Evolutionary conservation across 2,329 filamentous ascomycete species (phyloP).

Genomic region (Fusarium succisae): DNA sequence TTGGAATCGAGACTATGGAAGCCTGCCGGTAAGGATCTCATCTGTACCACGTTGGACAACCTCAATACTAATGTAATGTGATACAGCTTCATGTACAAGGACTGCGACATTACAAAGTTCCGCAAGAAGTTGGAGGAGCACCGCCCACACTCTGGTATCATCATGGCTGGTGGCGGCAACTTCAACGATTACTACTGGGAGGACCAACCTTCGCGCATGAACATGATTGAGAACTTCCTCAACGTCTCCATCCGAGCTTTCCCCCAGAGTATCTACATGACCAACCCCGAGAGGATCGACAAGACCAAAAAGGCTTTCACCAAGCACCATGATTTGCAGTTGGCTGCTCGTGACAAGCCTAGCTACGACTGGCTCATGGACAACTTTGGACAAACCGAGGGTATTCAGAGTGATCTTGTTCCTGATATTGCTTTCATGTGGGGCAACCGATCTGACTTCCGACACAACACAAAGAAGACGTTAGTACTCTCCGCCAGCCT

Average conservation of each 20-base stretch:
- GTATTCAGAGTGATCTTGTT: constrained; percentile 39
- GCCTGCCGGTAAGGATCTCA: constrained; percentile 36
- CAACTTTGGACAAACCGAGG: constrained; percentile 27
- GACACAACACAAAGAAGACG: constrained; percentile 41
- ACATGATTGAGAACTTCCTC: constrained; percentile 40
- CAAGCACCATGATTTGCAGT: constrained; percentile 38
- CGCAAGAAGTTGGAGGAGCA: constrained; percentile 36
- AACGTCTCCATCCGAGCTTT: constrained; percentile 39
- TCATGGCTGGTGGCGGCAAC: constrained; percentile 43
- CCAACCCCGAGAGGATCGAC: constrained; percentile 34
- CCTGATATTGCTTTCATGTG: constrained; percentile 44
- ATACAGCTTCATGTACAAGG: constrained; percentile 39
- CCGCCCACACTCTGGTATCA: constrained; percentile 41
- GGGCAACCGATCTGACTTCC: constrained; percentile 41
- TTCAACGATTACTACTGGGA: constrained; percentile 45
- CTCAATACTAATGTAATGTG: constrained; percentile 19
- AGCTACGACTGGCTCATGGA: constrained; percentile 42
- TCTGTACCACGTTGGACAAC: constrained; percentile 2
- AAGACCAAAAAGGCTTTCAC: constrained; percentile 30
- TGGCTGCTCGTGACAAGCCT: constrained; percentile 40
- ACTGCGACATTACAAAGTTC: constrained; percentile 39
- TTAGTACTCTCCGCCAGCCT: constrained; percentile 15
- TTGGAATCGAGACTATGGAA: constrained; percentile 43
- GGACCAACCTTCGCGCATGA: constrained; percentile 43
- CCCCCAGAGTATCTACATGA: constrained; percentile 41